These are phyloP conservation scores for Pythium graminicola DNA, from an alignment of 352 stramenopile species.

Conservation along the genomic window DNA sequence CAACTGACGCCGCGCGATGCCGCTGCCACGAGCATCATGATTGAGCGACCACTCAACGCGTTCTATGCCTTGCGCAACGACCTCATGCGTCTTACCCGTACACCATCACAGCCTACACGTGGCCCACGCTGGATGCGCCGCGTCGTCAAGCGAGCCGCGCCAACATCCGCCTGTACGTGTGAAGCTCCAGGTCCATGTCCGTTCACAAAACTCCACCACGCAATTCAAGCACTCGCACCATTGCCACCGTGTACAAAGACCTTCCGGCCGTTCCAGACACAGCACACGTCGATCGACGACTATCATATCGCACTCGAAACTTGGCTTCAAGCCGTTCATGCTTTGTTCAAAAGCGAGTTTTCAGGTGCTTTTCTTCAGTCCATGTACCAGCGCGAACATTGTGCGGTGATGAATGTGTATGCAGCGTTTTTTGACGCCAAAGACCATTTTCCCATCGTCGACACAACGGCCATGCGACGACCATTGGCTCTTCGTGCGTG, in stretches of 20 bases:
- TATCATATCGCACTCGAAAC: slow-evolving; percentile 33
- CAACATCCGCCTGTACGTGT: slow-evolving; percentile 28
- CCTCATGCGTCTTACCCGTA: slow-evolving; percentile 22
- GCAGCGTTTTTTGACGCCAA: slow-evolving; percentile 39
- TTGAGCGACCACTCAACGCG: slow-evolving; percentile 31
- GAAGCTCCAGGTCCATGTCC: slow-evolving; percentile 26
- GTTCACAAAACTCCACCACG: slow-evolving; percentile 35
- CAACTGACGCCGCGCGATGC: slow-evolving; percentile 3
- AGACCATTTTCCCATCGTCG: slow-evolving; percentile 37
- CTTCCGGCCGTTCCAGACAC: slow-evolving; percentile 18
- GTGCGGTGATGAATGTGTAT: slow-evolving; percentile 41
- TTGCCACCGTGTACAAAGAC: slow-evolving; percentile 27
- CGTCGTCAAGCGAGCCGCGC: slow-evolving; percentile 9
- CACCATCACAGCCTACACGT: neutral
- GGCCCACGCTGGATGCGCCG: slow-evolving; percentile 18
- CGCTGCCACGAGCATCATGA: slow-evolving; percentile 9
- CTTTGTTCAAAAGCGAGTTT: slow-evolving; percentile 34
- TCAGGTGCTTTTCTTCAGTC: slow-evolving; percentile 25
- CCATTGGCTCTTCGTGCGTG: slow-evolving; percentile 42
- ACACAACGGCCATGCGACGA: slow-evolving; percentile 28
- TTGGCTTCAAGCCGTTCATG: slow-evolving; percentile 39
- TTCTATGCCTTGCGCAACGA: slow-evolving; percentile 55
- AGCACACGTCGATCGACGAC: slow-evolving; percentile 7
- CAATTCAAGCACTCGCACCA: slow-evolving; percentile 35
- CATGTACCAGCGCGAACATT: slow-evolving; percentile 35